phyloP scores from a whole-genome alignment of 257 asterid genomes.

The Przewalskia tangutica region DNA sequence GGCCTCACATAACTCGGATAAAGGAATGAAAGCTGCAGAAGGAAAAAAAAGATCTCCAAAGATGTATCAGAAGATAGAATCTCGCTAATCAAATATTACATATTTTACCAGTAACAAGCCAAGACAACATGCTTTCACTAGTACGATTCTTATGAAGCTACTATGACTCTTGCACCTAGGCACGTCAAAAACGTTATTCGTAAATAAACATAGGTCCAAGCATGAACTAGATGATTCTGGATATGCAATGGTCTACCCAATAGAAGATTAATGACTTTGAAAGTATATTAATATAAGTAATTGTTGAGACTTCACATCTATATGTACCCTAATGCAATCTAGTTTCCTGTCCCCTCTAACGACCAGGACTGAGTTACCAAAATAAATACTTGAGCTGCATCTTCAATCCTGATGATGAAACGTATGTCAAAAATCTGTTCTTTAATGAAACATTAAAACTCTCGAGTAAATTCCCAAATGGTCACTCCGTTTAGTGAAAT shows the following conservation, averaged over 20 bases:
- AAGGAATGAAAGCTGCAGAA: constrained; percentile 69
- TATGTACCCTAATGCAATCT: neutral
- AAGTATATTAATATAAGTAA: neutral
- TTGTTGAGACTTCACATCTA: neutral
- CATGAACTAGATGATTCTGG: neutral
- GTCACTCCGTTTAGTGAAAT: no score
- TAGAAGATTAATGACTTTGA: neutral
- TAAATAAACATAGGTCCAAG: neutral
- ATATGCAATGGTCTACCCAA: neutral
- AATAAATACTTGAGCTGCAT: neutral
- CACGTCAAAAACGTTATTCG: neutral
- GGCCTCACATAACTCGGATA: constrained; percentile 43
- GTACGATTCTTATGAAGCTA: neutral
- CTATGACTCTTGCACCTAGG: neutral
- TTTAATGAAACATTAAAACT: neutral
- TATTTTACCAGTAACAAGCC: neutral
- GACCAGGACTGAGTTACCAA: neutral
- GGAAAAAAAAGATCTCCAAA: neutral
- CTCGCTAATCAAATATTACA: neutral
- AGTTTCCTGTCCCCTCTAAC: neutral
- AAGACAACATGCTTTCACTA: neutral
- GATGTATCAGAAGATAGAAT: neutral
- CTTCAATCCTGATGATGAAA: neutral
- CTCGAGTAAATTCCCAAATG: no score
- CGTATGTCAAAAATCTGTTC: neutral